Conservation (phyloP, 176 grass and related monocot species). For the Oryza nivara region DNA sequence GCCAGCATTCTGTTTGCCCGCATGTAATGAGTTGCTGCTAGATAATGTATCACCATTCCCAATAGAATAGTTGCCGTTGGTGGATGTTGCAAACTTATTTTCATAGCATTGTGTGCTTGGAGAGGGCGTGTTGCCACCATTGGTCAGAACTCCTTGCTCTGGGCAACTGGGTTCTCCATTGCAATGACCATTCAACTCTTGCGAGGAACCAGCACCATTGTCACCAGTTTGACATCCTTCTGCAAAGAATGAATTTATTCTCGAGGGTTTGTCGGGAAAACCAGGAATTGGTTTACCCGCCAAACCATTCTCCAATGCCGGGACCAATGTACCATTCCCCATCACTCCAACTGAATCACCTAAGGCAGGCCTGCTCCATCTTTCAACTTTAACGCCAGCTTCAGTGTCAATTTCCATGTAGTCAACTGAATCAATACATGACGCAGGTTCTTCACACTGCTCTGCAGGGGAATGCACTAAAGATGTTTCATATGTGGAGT, state of each 20-base stretch:
- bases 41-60: slow-evolving; percentile 30
- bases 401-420: slow-evolving; percentile 54
- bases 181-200: slow-evolving; percentile 49
- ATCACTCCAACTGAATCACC: slow-evolving; percentile 37
- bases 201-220: slow-evolving; percentile 29
- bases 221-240: slow-evolving; percentile 38
- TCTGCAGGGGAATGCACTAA: slow-evolving; percentile 40
- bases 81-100: slow-evolving; percentile 31
- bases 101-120: slow-evolving; percentile 44
- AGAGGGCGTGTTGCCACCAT: slow-evolving; percentile 25
- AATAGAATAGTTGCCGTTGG: slow-evolving; percentile 9
- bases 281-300: slow-evolving; percentile 56
- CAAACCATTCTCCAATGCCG: slow-evolving; percentile 39
- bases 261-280: slow-evolving; percentile 62
- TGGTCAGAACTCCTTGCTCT: slow-evolving; percentile 36
- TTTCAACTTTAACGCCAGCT: slow-evolving; percentile 35
- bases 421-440: slow-evolving; percentile 49
- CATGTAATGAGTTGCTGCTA: slow-evolving; percentile 12
- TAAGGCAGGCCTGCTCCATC: slow-evolving; percentile 18
- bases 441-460: slow-evolving; percentile 34
- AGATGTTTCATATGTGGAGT: slow-evolving; percentile 36
- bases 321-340: slow-evolving; percentile 23
- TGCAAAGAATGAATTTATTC: slow-evolving; percentile 45
- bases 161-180: slow-evolving; percentile 44
- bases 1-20: slow-evolving; percentile 30